Percentiles rank a stretch among this genome's conserved stretches.
Conservation (phyloP, 73 alveolate species). For the Tetrahymena thermophila region DNA sequence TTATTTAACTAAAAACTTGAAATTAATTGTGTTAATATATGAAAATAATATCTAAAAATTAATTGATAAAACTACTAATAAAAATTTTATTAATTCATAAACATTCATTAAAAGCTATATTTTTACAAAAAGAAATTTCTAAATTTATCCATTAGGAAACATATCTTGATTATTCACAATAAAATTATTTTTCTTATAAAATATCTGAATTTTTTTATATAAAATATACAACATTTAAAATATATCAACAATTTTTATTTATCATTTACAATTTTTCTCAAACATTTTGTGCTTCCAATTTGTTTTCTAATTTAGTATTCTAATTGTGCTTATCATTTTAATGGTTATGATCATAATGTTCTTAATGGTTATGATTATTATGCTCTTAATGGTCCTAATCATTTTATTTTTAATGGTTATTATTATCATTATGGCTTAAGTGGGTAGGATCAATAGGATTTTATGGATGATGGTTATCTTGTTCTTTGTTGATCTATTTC, state of each 20-base stretch:
- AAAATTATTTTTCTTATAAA: too few species aligned
- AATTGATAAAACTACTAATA: neutral
- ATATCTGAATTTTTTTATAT: too few species aligned
- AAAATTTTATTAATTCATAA: neutral
- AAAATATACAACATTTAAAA: neutral
- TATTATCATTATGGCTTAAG: neutral
- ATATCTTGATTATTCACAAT: neutral
- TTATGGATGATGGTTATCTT: neutral
- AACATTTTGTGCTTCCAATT: neutral
- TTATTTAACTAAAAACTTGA: neutral
- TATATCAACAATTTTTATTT: neutral
- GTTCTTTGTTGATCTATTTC: neutral
- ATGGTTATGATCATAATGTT: neutral
- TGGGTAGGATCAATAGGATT: too few species aligned
- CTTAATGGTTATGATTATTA: neutral
- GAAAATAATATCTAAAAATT: neutral
- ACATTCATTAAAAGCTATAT: neutral
- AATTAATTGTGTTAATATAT: neutral
- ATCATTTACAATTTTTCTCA: neutral
- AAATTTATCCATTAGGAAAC: neutral
- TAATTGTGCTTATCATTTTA: too few species aligned
- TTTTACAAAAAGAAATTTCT: neutral
- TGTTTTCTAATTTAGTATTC: neutral
- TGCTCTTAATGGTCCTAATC: neutral
- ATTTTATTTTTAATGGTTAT: too few species aligned